Conservation (phyloP, 106 monocot genomes). For the Dendrobium officinale region DNA sequence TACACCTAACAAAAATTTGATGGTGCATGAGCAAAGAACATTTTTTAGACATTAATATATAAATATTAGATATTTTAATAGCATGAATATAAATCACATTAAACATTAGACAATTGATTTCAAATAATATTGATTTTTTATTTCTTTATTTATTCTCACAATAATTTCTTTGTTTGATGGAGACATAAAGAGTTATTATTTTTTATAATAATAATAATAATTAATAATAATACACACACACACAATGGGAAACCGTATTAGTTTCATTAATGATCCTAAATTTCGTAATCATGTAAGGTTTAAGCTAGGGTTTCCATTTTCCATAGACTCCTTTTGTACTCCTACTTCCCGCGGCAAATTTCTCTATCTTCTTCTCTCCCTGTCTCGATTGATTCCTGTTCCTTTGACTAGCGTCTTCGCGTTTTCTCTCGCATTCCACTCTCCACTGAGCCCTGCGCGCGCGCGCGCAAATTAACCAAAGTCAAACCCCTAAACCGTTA, state of each 20-base stretch:
- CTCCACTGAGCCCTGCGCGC: background rate
- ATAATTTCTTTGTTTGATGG: too few relatives aligned
- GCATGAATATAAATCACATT: too few relatives aligned
- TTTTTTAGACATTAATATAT: too few relatives aligned
- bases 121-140: too few relatives aligned
- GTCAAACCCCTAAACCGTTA: background rate
- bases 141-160: too few relatives aligned
- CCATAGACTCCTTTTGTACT: background rate
- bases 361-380: background rate
- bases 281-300: background rate
- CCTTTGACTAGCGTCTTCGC: background rate
- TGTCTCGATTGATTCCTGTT: background rate
- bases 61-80: too few relatives aligned
- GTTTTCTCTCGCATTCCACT: background rate
- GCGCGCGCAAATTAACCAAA: background rate
- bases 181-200: too few relatives aligned
- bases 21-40: too few relatives aligned
- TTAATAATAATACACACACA: too few relatives aligned
- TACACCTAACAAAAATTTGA: too few relatives aligned
- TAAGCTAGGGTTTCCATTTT: background rate
- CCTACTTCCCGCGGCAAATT: background rate
- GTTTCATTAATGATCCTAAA: background rate
- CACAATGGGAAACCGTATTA: background rate
- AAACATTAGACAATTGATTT: too few relatives aligned
- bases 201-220: too few relatives aligned